Percentiles rank a stretch among this genome's conserved stretches.
Evolutionary conservation across 2,329 filamentous ascomycete species (phyloP).

Genomic region (Xylariaceae sp.): DNA sequence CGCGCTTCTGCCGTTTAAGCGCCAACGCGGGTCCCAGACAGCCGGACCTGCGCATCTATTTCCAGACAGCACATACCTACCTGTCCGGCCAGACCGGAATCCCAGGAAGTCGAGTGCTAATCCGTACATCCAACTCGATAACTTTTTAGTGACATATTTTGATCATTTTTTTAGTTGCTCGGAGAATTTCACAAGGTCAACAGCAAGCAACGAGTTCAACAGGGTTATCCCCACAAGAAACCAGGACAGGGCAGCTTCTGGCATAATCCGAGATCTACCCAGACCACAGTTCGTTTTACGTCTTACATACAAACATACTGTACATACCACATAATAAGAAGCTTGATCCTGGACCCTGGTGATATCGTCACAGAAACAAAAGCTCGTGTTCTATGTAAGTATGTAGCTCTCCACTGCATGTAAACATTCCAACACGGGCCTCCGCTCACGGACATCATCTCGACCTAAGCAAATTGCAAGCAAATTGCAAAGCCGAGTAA

Average conservation of each 20-base stretch:
- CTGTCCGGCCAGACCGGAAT: neutral
- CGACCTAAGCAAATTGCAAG: neutral
- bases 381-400: neutral
- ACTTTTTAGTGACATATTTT: no score
- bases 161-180: neutral
- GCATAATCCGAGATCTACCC: constrained; percentile 28
- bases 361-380: neutral
- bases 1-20: constrained; percentile 29
- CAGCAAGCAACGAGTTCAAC: no score
- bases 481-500: neutral
- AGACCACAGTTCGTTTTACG: neutral
- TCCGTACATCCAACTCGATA: no score
- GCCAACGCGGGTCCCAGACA: constrained; percentile 9
- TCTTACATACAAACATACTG: no score
- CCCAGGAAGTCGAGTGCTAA: neutral
- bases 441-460: neutral
- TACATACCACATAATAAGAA: neutral
- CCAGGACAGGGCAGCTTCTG: constrained; percentile 6
- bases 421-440: neutral
- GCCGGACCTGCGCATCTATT: neutral
- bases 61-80: neutral
- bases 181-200: constrained; percentile 1
- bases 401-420: neutral
- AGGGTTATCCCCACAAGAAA: constrained; percentile 4
- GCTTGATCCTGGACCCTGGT: neutral